Conservation (phyloP, 495 filamentous ascomycete genomes). For the Parathielavia appendiculata region DNA sequence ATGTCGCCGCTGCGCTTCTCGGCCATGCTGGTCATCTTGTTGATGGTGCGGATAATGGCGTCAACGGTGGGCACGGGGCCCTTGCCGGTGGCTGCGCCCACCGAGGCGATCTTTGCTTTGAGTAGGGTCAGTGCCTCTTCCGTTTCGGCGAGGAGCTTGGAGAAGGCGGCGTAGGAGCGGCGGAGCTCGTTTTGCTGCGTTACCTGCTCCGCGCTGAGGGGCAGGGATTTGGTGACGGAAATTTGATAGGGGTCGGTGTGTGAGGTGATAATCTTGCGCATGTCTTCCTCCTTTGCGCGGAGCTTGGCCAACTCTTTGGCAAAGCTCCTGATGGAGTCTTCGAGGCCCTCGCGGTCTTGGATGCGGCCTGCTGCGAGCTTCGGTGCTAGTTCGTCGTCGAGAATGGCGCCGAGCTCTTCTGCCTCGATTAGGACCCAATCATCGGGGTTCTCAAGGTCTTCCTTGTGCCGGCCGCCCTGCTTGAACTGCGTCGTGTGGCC, state of each 20-base stretch:
- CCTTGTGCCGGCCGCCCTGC: conserved; percentile 43
- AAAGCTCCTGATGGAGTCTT: conserved; percentile 56
- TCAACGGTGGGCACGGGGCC: conserved; percentile 72
- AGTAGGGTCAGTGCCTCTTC: conserved; percentile 79
- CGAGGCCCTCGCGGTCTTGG: conserved; percentile 56
- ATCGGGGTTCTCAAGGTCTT: conserved; percentile 58
- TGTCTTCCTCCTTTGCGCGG: conserved; percentile 62
- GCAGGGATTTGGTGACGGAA: conserved; percentile 55
- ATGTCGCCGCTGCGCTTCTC: conserved; percentile 81
- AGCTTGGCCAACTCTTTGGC: conserved; percentile 62
- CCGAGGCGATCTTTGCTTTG: conserved; percentile 68
- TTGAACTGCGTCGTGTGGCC: conserved; percentile 54
- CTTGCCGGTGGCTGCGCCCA: conserved; percentile 40
- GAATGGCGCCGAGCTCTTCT: conserved; percentile 52
- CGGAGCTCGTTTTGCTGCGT: conserved; percentile 78
- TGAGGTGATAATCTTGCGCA: conserved; percentile 63
- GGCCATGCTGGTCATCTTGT: conserved; percentile 86
- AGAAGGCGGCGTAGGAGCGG: conserved; percentile 59
- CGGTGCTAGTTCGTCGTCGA: conserved; percentile 49
- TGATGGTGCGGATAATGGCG: conserved; percentile 82
- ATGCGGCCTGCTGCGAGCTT: conserved; percentile 63
- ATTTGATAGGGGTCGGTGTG: conserved; percentile 57
- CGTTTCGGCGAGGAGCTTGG: conserved; percentile 67
- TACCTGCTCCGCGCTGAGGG: conserved; percentile 76
- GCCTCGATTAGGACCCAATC: conserved; percentile 70